Base-by-base conservation (phyloP, 148 eudicot species). In the Persicaria maculosa region DNA sequence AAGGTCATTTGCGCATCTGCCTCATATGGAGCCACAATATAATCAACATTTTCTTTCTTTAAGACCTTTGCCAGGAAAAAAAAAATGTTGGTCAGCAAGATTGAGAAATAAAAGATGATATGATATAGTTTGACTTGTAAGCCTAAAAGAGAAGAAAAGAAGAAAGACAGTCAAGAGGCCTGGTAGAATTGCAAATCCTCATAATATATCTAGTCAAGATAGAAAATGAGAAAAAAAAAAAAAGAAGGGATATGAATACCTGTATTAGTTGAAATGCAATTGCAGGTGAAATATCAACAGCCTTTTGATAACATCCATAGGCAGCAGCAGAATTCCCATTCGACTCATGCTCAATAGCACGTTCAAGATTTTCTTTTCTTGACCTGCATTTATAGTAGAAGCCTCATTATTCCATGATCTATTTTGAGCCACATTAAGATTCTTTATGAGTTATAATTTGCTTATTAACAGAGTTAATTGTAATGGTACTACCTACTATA, bases 1-100 rank as follows among this genome's bases (percentile, higher is more conserved):
- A 89, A 95, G 52, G 99, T 82, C 97, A 92, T 92, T 80, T 95
- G 99, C 40, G 99, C 99, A 84, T 95, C 99, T 76, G 99, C 99
- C 84, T 95, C 99, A 72, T 95, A 95, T 50, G 99, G 99, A 76
- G 99, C 99, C 74, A 92, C 99, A 69, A 92, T 75, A 67, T 87
- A 95, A 73, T 77, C 36, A 52, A 95, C 80, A 57, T 88, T 85
- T 83, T 95, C 94, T 80, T 82, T 81, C 78, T 85, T 90, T 75
- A 95, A 83, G 74, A 95, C 99, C 99, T 95, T 78, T 64, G 48
- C 64, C 14, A 76, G 40, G 79, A 43, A 77, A 77, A 31, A 31
- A 31, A 31, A 67, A 16, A 67, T 47, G 59, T 74, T 50, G 31
- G 59, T 22, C 40, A 50, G 53, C 57, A 76, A 75, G 50, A 62